Conservation (phyloP, 2,329 filamentous ascomycete genomes). For the Pseudogymnoascus sp. region DNA sequence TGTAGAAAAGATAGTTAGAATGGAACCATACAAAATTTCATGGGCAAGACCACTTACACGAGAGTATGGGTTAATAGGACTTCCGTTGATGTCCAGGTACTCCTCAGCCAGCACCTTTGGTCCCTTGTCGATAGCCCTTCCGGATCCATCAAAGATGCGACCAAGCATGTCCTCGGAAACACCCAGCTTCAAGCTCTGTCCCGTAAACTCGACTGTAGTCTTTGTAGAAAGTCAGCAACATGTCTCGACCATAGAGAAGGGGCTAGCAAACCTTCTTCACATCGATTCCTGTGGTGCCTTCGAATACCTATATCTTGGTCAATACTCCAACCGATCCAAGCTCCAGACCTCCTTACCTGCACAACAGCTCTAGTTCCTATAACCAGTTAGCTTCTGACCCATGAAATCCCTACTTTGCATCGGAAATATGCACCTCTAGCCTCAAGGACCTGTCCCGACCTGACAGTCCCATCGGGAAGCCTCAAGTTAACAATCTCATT, state of each 20-base stretch:
- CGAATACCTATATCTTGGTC: slow-evolving; percentile 66
- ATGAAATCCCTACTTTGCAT: background rate
- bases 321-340: slow-evolving; percentile 19
- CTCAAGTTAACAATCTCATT: slow-evolving; percentile 98
- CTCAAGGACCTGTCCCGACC: slow-evolving; percentile 93
- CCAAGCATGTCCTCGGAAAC: slow-evolving; percentile 99
- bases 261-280: slow-evolving; percentile 75
- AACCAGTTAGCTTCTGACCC: slow-evolving; percentile 15
- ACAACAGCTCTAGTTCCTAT: slow-evolving; percentile 88
- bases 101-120: slow-evolving; percentile 97
- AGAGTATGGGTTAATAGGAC: slow-evolving; percentile 96
- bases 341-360: slow-evolving; percentile 53
- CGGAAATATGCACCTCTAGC: slow-evolving; percentile 64
- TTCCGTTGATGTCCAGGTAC: slow-evolving; percentile 98
- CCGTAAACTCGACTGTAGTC: slow-evolving; percentile 97
- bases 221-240: slow-evolving; percentile 32
- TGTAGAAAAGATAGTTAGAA: slow-evolving; percentile 29
- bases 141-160: slow-evolving; percentile 96
- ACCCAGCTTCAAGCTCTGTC: slow-evolving; percentile 94
- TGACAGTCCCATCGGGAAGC: slow-evolving; percentile 86
- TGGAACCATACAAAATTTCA: background rate
- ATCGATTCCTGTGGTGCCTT: slow-evolving; percentile 94
- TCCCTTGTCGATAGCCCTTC: slow-evolving; percentile 96
- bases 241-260: background rate
- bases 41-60: slow-evolving; percentile 51